These are phyloP conservation scores for Pichia gijzeniarum DNA, from an alignment of 805 yeast genomes.

Conservation along the genomic window DNA sequence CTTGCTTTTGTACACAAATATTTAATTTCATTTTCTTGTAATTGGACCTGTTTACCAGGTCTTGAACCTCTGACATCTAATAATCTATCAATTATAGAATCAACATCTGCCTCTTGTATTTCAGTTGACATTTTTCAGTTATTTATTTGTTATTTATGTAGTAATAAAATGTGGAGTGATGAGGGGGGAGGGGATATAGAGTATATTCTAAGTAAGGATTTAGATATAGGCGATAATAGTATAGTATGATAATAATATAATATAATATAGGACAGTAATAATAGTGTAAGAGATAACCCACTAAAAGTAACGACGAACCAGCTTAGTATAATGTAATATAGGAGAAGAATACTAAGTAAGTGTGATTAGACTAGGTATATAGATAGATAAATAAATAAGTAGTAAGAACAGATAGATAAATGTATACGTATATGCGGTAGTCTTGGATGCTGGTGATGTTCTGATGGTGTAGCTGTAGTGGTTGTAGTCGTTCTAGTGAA, in stretches of 20 bases:
- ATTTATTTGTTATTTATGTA: neutral
- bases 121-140: constrained; percentile 17
- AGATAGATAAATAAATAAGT: neutral
- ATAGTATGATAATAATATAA: too few relatives aligned
- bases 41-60: constrained; percentile 94
- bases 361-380: neutral
- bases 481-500: too few relatives aligned
- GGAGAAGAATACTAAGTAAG: neutral
- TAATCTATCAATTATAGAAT: constrained; percentile 93
- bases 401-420: neutral
- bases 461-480: too few relatives aligned
- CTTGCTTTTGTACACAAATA: constrained; percentile 96
- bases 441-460: too few relatives aligned
- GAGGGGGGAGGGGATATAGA: neutral
- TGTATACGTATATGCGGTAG: too few relatives aligned
- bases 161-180: neutral
- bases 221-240: too few relatives aligned
- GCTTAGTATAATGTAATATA: neutral
- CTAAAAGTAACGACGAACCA: too few relatives aligned
- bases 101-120: constrained; percentile 80
- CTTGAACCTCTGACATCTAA: constrained; percentile 97
- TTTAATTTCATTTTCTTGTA: constrained; percentile 90
- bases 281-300: too few relatives aligned
- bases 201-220: too few relatives aligned
- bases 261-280: too few relatives aligned